Evolutionary conservation across 1,139 yeast genomes (phyloP), one percentile per base, ranked within the genome.

Genomic region (Yamadazyma buinensis): DNA sequence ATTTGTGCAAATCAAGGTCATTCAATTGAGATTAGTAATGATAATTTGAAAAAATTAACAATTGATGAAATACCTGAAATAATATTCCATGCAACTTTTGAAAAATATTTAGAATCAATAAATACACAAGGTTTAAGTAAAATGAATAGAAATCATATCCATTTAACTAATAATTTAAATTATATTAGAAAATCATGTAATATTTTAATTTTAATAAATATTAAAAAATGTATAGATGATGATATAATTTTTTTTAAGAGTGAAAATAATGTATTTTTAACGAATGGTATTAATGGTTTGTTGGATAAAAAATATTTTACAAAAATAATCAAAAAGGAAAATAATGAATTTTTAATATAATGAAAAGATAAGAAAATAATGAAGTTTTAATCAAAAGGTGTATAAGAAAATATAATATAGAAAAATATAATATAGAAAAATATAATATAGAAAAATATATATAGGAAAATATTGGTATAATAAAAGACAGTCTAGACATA

Each of bases 1-100:
- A 83, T 92, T 11, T 77, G 97, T 52, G 98, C 98, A 2, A 82
- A 81, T 37, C 98, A 92, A 56, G 98, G 98, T 7, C 98, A 92
- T 55, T 80, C 95, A 0, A 61, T 92, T 11, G 52, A 60, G 1
- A 17, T 17, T 5, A 44, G 42, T 12, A 69, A 71, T 23, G 51
- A 50, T 12, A 73, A 73, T 25, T 68, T 75, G 17, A 67, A 39
- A 12, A 26, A 29, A 18, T 42, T 66, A 17, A 23, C 18, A 1
- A 11, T 21, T 2, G 51, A 24, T 25, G 29, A 56, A 11, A 32
- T 54, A 2, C 64, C 64, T 1, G 49, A 46, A 15, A 69, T 86
- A 4, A 69, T 86, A 4, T 77, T 85, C 24, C 98, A 94, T 54
- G 98, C 98, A 6, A 92, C 98, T 0, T 77, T 68, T 42, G 39